A percentile compares a stretch with the other conserved stretches of the same genome.
Conservation (phyloP, 306 rosid species). For the Styphnolobium japonicum region DNA sequence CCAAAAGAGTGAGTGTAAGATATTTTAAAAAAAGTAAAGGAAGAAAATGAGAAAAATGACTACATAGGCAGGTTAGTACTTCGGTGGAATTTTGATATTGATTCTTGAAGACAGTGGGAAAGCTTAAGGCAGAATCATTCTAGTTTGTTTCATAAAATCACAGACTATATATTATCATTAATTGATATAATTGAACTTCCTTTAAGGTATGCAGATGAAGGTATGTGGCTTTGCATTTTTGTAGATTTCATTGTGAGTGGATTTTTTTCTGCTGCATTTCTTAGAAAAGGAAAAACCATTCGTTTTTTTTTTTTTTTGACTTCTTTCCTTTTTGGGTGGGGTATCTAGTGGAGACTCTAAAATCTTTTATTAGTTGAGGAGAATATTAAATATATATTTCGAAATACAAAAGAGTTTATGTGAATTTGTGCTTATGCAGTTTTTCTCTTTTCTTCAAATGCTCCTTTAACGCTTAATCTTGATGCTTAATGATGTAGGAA, state of each 20-base stretch:
- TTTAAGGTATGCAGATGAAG: not conserved
- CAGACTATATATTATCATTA: not conserved
- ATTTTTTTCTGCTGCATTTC: not conserved
- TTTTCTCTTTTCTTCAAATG: not conserved
- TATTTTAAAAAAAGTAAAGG: not conserved
- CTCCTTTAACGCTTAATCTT: slow-evolving; percentile 1
- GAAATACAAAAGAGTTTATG: not conserved
- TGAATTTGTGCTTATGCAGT: slow-evolving; percentile 1
- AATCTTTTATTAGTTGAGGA: not conserved
- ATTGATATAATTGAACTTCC: not conserved
- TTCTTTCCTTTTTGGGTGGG: not conserved
- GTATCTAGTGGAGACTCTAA: not conserved
- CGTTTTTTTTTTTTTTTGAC: not conserved
- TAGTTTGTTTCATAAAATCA: slow-evolving; percentile 16
- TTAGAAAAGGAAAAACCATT: not conserved
- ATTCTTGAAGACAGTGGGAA: slow-evolving; percentile 1
- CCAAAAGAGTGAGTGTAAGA: not conserved
- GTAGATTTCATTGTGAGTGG: not conserved
- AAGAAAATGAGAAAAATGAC: not conserved
- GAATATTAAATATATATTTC: slow-evolving; percentile 13
- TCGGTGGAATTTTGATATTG: not conserved
- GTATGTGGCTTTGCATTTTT: not conserved
- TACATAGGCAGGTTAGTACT: not conserved
- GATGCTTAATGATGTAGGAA: slow-evolving; percentile 39
- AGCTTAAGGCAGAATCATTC: not conserved